These are phyloP conservation scores for Arthroderma sp. DNA, from an alignment of 2,329 filamentous ascomycete genomes.

Conservation along the genomic window DNA sequence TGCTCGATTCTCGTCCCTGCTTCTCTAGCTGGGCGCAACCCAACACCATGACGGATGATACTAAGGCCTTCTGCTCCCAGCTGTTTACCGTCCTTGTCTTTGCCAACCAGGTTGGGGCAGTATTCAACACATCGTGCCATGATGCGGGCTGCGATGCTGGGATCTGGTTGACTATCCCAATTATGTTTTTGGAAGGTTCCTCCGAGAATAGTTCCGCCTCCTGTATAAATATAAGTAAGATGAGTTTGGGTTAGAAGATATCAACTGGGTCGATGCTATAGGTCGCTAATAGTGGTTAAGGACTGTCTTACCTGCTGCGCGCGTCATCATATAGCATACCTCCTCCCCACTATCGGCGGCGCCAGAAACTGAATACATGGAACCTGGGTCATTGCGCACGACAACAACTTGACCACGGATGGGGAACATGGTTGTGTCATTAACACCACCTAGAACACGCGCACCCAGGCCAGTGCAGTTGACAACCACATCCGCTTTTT, in stretches of 20 bases:
- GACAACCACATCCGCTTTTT: slow-evolving; percentile 53
- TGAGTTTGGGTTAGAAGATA: background rate
- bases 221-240: slow-evolving; percentile 14
- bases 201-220: slow-evolving; percentile 77
- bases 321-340: slow-evolving; percentile 67
- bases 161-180: slow-evolving; percentile 69
- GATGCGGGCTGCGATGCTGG: slow-evolving; percentile 66
- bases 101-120: slow-evolving; percentile 35
- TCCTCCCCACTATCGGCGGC: slow-evolving; percentile 63
- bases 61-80: slow-evolving; percentile 56
- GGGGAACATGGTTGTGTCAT: slow-evolving; percentile 59
- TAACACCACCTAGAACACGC: slow-evolving; percentile 64
- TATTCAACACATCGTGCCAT: slow-evolving; percentile 51
- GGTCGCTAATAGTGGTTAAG: too few relatives aligned
- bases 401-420: slow-evolving; percentile 72
- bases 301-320: slow-evolving; percentile 38
- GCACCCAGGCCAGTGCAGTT: slow-evolving; percentile 77
- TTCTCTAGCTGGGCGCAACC: slow-evolving; percentile 60
- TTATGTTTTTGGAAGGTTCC: slow-evolving; percentile 68
- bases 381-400: slow-evolving; percentile 61
- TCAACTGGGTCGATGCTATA: background rate
- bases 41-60: slow-evolving; percentile 70
- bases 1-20: slow-evolving; percentile 65
- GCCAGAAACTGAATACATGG: slow-evolving; percentile 58
- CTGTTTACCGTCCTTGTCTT: slow-evolving; percentile 25